These are phyloP conservation scores for Digitaria exilis DNA, from an alignment of 202 grass and related monocot genomes.

Conservation along the genomic window DNA sequence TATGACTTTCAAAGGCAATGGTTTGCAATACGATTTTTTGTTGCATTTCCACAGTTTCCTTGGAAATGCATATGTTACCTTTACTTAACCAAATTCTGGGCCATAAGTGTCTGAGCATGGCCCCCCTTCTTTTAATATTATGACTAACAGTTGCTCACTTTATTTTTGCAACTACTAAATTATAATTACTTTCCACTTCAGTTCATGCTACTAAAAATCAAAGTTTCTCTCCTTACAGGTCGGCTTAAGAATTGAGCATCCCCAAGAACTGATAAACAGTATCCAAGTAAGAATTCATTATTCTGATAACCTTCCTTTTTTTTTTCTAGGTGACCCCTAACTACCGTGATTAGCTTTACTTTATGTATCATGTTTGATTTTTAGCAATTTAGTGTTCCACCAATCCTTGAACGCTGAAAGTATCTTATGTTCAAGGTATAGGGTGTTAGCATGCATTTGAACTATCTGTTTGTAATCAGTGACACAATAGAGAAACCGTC, in stretches of 20 bases:
- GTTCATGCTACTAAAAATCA: slow-evolving; percentile 26
- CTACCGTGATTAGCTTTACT: slow-evolving; percentile 21
- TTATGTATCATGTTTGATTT: slow-evolving; percentile 22
- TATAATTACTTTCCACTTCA: slow-evolving; percentile 6
- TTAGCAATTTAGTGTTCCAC: slow-evolving; percentile 9
- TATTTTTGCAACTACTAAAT: slow-evolving; percentile 25
- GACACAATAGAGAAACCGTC: neutral
- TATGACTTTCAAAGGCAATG: neutral
- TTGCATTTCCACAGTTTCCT: neutral
- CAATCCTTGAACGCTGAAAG: neutral
- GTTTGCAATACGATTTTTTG: slow-evolving; percentile 9
- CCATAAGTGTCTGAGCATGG: neutral
- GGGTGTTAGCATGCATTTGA: neutral
- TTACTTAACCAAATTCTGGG: neutral
- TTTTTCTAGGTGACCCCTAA: neutral
- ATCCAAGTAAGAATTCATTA: slow-evolving; percentile 79
- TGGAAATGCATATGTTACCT: neutral
- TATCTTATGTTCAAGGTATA: slow-evolving; percentile 1
- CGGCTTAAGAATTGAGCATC: slow-evolving; percentile 94
- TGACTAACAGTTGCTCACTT: neutral
- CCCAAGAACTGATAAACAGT: slow-evolving; percentile 89
- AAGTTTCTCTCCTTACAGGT: slow-evolving; percentile 54
- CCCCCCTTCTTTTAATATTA: neutral
- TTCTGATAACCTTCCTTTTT: neutral
- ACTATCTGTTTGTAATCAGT: slow-evolving; percentile 9